Conservation (phyloP, 768 basidiomycete genomes). For the Xanthoconium purpureum region DNA sequence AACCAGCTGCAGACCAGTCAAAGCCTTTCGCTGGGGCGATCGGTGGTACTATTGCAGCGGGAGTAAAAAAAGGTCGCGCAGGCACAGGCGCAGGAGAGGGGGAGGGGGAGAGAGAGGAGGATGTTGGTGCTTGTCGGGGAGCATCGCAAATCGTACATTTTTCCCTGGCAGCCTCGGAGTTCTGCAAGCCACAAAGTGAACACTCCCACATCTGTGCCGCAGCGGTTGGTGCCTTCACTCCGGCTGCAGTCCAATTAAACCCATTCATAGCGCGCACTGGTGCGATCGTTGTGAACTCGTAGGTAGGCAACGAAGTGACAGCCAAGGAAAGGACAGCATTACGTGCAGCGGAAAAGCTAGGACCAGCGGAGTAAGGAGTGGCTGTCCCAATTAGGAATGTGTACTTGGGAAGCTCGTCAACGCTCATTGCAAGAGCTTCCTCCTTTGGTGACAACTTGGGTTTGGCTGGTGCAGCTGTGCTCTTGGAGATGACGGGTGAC, state of each 20-base stretch:
- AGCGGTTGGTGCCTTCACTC: constrained; percentile 44
- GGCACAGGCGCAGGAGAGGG: constrained; percentile 1
- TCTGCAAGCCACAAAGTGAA: constrained; percentile 44
- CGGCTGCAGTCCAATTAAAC: constrained; percentile 65
- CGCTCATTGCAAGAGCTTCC: constrained; percentile 27
- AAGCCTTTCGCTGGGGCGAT: constrained; percentile 25
- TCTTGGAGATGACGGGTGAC: neutral
- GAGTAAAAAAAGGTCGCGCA: neutral
- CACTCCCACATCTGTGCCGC: constrained; percentile 52
- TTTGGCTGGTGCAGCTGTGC: constrained; percentile 12
- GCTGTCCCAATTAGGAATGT: constrained; percentile 22
- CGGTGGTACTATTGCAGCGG: neutral
- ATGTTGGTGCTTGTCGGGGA: constrained; percentile 26
- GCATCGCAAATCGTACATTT: constrained; percentile 48
- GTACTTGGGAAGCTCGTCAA: constrained; percentile 36
- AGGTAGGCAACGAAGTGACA: constrained; percentile 45
- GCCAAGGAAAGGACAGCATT: constrained; percentile 41
- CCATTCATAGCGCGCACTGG: constrained; percentile 30
- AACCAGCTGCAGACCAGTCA: constrained; percentile 40
- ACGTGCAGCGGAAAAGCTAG: constrained; percentile 24
- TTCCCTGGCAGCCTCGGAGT: constrained; percentile 35
- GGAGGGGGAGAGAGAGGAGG: constrained; percentile 17
- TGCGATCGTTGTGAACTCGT: constrained; percentile 30
- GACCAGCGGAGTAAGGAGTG: constrained; percentile 13
- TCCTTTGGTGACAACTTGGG: constrained; percentile 28